A percentile compares a stretch with the other conserved stretches of the same genome.
These are phyloP conservation scores for Sarocladiaceae sp. DNA, from an alignment of 2,329 filamentous ascomycete species.

Conservation along the genomic window DNA sequence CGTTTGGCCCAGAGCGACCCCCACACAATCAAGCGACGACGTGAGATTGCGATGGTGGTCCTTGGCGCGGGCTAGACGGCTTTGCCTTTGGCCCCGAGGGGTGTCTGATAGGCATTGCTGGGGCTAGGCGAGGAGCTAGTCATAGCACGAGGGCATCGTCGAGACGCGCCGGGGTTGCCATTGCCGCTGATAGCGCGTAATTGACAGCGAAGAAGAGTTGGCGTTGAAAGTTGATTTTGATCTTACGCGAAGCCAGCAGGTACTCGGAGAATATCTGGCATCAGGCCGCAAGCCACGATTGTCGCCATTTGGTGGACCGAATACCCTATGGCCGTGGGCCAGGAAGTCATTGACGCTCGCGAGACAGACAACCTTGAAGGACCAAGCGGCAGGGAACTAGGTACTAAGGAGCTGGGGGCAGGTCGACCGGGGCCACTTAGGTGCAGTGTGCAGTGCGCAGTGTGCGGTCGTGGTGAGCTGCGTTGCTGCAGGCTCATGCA, in stretches of 20 bases:
- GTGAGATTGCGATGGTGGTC: not conserved
- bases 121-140: not conserved
- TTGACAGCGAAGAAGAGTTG: not conserved
- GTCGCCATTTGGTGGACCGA: too few species aligned
- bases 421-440: slow-evolving; percentile 1
- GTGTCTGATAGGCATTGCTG: not conserved
- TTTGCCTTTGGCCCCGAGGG: not conserved
- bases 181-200: slow-evolving; percentile 7
- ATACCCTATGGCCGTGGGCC: too few species aligned
- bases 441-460: too few species aligned
- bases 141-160: slow-evolving; percentile 4
- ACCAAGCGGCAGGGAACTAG: too few species aligned
- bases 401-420: too few species aligned
- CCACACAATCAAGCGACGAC: not conserved
- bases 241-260: too few species aligned
- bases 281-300: too few species aligned
- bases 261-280: too few species aligned
- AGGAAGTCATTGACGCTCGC: too few species aligned
- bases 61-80: slow-evolving; percentile 2
- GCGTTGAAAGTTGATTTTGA: not conserved
- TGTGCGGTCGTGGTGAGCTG: slow-evolving; percentile 1
- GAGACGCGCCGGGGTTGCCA: not conserved
- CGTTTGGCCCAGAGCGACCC: not conserved
- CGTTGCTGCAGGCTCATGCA: slow-evolving; percentile 7
- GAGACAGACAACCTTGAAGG: too few species aligned